Base-by-base conservation (phyloP, 306 rosid genomes). In the Erythrophleum fordii region DNA sequence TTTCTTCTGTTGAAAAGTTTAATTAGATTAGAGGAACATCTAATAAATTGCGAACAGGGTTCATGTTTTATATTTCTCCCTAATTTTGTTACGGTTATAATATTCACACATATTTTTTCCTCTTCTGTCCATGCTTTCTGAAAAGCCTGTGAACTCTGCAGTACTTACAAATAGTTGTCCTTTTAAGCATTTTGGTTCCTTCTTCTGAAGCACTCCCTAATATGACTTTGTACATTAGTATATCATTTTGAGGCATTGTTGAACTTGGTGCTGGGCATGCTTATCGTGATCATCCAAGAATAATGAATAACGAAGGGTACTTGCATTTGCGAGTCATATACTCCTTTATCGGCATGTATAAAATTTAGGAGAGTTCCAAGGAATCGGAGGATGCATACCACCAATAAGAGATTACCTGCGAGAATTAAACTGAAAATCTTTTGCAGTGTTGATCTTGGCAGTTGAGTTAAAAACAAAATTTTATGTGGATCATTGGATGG, bases 1-100 rank as follows among this genome's bases (percentile, higher is more conserved):
- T 31, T 46, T 69, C 76, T 72, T 52, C 65, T 56, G 64, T 77
- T 61, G 42, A 81, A 75, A 80, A 66, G 84, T 84, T 66, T 76
- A 80, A 72, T 76, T 79, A 82, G 95, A 72, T 76, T 69, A 87
- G 79, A 58, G 81, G 90, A 85, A 80, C 80, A 58, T 48, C 64
- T 75, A 76, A 89, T 86, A 91, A 82, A 82, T 74, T 51, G 34
- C 6, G 48, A 34, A n/a, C 77, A 55, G 67, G 34, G 29, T 73
- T 55, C 77, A 34, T 73, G 52, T 56, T 53, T 73, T 73, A 49
- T 52, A 34, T 52, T n/a, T 53, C 51, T 73, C 12, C 51, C 62
- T 52, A 52, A 72, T 73, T 53, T 37, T 55, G 77, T 29, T 51
- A 49, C 76, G 20, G 22, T 17, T 51, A n/a, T 72, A 8, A 49